Conservation (phyloP, 768 basidiomycete species). For the Trametes coccinea region DNA sequence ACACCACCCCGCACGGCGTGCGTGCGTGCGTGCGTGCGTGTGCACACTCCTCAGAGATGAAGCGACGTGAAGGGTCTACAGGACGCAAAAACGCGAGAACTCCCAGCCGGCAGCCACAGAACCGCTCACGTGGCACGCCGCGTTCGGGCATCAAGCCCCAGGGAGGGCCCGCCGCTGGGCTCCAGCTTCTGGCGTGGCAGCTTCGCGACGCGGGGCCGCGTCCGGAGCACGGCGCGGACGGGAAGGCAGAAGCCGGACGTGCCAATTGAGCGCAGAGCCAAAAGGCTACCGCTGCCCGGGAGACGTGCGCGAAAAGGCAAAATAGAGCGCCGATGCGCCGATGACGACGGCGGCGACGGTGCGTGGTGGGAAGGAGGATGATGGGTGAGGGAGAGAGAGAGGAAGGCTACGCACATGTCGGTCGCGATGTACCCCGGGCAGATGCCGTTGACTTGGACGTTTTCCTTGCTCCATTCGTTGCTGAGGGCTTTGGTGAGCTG, state of each 20-base stretch:
- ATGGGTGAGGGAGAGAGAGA: neutral
- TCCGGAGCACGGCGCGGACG: conserved; percentile 2
- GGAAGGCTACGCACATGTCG: conserved; percentile 63
- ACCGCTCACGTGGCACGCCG: conserved; percentile 4
- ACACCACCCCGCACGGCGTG: neutral
- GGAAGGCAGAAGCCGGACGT: neutral
- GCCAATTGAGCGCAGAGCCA: neutral
- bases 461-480: conserved; percentile 91
- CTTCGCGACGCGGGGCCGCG: neutral
- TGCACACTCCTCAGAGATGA: neutral
- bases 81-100: neutral
- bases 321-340: conserved; percentile 4
- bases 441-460: conserved; percentile 87
- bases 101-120: neutral
- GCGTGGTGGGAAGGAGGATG: neutral
- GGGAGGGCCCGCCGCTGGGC: neutral
- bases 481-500: conserved; percentile 86
- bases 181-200: neutral
- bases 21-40: no score
- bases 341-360: neutral
- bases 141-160: neutral
- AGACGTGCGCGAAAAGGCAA: conserved; percentile 17
- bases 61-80: neutral
- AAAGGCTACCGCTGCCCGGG: conserved; percentile 20
- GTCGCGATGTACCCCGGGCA: conserved; percentile 88